Percentiles rank a stretch among this genome's conserved stretches.
phyloP scores from a whole-genome alignment of 1,284 basidiomycete genomes.

The Ganoderma meredithae region DNA sequence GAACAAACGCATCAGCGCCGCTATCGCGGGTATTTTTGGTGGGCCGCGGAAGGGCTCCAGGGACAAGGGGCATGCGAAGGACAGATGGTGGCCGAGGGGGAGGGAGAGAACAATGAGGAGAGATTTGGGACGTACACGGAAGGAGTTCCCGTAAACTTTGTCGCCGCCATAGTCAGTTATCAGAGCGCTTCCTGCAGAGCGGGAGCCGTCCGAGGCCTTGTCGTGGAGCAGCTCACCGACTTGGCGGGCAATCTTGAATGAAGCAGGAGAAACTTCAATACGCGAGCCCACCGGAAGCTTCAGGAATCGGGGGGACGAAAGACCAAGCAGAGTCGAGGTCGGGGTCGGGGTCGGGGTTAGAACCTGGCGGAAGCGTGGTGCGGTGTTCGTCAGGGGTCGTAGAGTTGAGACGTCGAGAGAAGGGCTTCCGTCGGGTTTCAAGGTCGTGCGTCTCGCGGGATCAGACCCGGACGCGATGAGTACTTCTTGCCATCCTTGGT shows the following conservation, averaged over 20 bases:
- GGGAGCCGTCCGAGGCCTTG: slow-evolving; percentile 24
- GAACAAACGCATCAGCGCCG: slow-evolving; percentile 37
- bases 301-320: slow-evolving; percentile 76
- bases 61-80: background rate
- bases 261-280: slow-evolving; percentile 81
- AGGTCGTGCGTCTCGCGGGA: slow-evolving; percentile 39
- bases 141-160: slow-evolving; percentile 75
- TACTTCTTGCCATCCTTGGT: slow-evolving; percentile 89
- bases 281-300: slow-evolving; percentile 70
- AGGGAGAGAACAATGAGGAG: background rate
- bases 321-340: slow-evolving; percentile 70
- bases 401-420: slow-evolving; percentile 26
- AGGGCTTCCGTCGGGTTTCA: slow-evolving; percentile 29
- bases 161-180: slow-evolving; percentile 93
- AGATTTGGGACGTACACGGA: slow-evolving; percentile 66
- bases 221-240: slow-evolving; percentile 68
- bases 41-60: background rate
- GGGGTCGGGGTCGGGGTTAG: slow-evolving; percentile 72
- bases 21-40: slow-evolving; percentile 81
- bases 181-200: slow-evolving; percentile 77
- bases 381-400: slow-evolving; percentile 22
- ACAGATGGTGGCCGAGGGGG: background rate
- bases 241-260: slow-evolving; percentile 71
- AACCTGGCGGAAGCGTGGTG: slow-evolving; percentile 66
- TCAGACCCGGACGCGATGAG: slow-evolving; percentile 63